These are phyloP conservation scores for Laetiporus sulphureus DNA, from an alignment of 1,284 basidiomycete species.

Conservation along the genomic window DNA sequence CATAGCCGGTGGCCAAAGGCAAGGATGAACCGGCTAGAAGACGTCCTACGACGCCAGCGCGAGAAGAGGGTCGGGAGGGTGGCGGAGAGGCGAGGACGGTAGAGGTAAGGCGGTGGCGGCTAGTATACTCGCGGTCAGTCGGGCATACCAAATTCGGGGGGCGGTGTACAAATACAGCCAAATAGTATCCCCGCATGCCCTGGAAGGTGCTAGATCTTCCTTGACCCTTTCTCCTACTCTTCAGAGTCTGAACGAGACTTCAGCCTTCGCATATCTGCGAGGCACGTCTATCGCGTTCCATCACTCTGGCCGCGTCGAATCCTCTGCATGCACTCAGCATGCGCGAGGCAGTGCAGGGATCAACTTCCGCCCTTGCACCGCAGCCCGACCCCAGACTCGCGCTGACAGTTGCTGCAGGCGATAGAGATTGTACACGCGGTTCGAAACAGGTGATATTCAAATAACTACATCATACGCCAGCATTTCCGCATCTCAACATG, in stretches of 20 bases:
- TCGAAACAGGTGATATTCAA: no score
- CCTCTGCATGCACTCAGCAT: no score
- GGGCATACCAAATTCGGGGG: neutral
- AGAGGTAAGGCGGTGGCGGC: slow-evolving; percentile 6
- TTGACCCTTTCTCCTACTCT: neutral
- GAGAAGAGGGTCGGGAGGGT: neutral
- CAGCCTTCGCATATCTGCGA: no score
- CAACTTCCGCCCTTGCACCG: no score
- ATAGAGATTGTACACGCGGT: no score
- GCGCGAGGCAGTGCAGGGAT: no score
- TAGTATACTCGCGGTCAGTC: neutral
- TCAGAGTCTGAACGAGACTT: no score
- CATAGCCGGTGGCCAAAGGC: slow-evolving; percentile 10
- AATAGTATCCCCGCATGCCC: no score
- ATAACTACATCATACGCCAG: neutral
- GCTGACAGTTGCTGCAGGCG: no score
- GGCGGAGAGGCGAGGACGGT: neutral
- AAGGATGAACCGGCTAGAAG: slow-evolving; percentile 4
- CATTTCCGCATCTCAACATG: slow-evolving; percentile 6
- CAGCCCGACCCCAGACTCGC: no score
- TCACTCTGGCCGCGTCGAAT: no score
- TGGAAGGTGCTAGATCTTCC: neutral
- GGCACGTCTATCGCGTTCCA: no score
- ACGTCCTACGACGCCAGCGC: neutral
- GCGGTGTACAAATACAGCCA: slow-evolving; percentile 1